Base-by-base conservation (phyloP, 2,329 filamentous ascomycete species). In the Trichoderma sp. region DNA sequence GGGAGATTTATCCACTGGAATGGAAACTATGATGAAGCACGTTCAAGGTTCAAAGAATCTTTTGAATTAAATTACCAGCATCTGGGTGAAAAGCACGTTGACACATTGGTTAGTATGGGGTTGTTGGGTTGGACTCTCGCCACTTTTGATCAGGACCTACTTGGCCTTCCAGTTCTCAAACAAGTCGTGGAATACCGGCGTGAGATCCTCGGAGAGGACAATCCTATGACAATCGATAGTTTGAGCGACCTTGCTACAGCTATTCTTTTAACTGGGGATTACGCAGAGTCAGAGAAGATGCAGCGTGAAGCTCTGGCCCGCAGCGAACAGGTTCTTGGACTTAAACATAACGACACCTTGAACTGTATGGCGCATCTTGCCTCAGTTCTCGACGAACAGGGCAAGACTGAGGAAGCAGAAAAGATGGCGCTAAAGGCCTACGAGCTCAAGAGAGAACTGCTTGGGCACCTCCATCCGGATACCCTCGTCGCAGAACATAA, bases 291-390 rank as follows among this genome's bases (percentile, higher is more conserved):
- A 11, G 70, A 72, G 57, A 53, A 8, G 3, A 72, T 72, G 64
- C 70, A 72, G 18, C 70, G 70, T 14, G 70, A 69, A 21, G 70
- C 70, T 32, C 24, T 72, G 15, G 64, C 64, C 15, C 56, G 34
- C 28, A 63, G 64, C 30, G 70, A 72, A 43, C 53, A 58, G 3
- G 26, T 72, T 7, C 39, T 72, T 21, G 64, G 64, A 3, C 36
- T 18, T 1, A 39, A 34, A 14, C 15, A 72, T 24, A 28, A 57
- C 21, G 70, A 57, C 14, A 72, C 64, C 7, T 9, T 72, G 30
- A 69, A 69, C 36, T 72, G 70, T 57, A 72, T 63, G 39, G 39
- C 5, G 1, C 64, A 72, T 39, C 70, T 72, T 14, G 18, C 70
- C 6, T 4, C 6, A 2, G 39, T 69, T 15, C 64, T 72, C 7